Evolutionary conservation across 208 protist species (phyloP).

Genomic region (Crithidia brevicula): DNA sequence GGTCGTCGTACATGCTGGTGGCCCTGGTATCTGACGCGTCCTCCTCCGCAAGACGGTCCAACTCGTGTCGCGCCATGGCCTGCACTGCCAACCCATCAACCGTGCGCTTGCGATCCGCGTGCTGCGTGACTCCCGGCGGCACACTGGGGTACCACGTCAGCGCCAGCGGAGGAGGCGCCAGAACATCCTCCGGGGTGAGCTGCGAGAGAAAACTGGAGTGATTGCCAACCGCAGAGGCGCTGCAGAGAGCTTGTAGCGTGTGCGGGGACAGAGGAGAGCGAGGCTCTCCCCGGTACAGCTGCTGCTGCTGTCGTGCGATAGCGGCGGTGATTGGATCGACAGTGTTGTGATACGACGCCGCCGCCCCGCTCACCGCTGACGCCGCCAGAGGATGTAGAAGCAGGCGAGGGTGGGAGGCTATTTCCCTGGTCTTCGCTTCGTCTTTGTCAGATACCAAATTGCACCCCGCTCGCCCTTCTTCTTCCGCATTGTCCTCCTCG

Average conservation of each 20-base stretch:
- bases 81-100: background rate
- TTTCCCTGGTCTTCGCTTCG: too few relatives aligned
- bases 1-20: background rate
- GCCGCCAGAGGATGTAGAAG: slow-evolving; percentile 16
- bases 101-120: slow-evolving; percentile 30
- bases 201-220: slow-evolving; percentile 17
- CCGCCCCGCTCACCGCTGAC: too few relatives aligned
- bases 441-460: too few relatives aligned
- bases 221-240: slow-evolving; percentile 21
- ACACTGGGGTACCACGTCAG: slow-evolving; percentile 46
- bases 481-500: too few relatives aligned
- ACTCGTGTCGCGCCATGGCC: slow-evolving; percentile 9
- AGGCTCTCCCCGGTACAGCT: slow-evolving; percentile 34
- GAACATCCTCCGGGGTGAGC: slow-evolving; percentile 42
- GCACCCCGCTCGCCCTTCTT: too few relatives aligned
- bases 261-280: slow-evolving; percentile 41
- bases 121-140: slow-evolving; percentile 3
- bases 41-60: slow-evolving; percentile 15
- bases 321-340: slow-evolving; percentile 38
- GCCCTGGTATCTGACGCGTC: background rate
- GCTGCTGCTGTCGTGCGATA: slow-evolving; percentile 33
- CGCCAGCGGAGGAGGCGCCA: slow-evolving; percentile 41
- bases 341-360: too few relatives aligned
- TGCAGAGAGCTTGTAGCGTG: slow-evolving; percentile 36
- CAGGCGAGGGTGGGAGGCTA: slow-evolving; percentile 5